Conservation (phyloP, 345 rosid genomes). For the Noccaea caerulescens region DNA sequence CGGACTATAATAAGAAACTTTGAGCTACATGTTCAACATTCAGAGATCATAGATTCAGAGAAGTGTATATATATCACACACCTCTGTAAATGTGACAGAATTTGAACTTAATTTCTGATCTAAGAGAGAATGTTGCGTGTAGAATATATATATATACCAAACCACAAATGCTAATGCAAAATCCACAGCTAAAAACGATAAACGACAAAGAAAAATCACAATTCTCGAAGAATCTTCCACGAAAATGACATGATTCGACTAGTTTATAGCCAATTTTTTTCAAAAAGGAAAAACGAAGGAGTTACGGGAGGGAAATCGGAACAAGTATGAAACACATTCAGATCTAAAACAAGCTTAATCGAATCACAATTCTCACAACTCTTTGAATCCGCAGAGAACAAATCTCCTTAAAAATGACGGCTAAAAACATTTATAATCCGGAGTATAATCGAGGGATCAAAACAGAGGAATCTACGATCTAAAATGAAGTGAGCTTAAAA, state of each 20-base stretch:
- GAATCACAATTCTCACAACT: slow-evolving; percentile 6
- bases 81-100: not conserved
- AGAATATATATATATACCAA: not conserved
- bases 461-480: slow-evolving; percentile 23
- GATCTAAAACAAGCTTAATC: slow-evolving; percentile 29
- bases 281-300: not conserved
- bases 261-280: not conserved
- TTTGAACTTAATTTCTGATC: not conserved
- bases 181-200: not conserved
- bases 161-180: not conserved
- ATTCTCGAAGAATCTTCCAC: not conserved
- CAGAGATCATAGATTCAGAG: slow-evolving; percentile 3
- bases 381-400: not conserved
- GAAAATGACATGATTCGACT: not conserved
- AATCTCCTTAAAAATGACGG: not conserved
- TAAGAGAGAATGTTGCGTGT: not conserved
- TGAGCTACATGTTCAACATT: not conserved
- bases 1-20: not conserved
- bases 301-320: not conserved
- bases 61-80: no score
- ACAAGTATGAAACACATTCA: slow-evolving; percentile 10
- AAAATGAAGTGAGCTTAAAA: not conserved
- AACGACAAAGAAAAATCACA: not conserved
- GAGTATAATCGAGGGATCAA: slow-evolving; percentile 11
- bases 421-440: not conserved